Conservation (phyloP, 495 filamentous ascomycete species). For the Penicillium bovifimosum region DNA sequence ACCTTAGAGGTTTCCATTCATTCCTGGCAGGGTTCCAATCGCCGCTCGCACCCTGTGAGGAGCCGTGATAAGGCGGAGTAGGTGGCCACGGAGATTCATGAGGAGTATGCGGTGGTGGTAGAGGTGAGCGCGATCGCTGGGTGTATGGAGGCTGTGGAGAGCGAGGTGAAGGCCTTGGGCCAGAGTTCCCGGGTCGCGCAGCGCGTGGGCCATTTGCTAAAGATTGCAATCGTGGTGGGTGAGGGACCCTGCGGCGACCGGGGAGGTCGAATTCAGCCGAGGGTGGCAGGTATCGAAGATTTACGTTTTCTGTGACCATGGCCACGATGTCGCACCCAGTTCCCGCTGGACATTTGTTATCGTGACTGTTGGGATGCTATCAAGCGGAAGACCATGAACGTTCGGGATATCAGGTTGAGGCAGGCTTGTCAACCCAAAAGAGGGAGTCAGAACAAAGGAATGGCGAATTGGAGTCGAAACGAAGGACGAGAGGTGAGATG, state of each 20-base stretch:
- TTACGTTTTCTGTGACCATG: constrained; percentile 48
- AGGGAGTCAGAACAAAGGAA: constrained; percentile 4
- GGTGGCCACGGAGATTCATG: constrained; percentile 30
- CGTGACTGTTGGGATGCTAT: constrained; percentile 5
- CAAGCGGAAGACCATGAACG: background rate
- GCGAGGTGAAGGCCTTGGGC: constrained; percentile 20
- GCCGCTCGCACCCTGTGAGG: constrained; percentile 16
- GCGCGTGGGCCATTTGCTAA: constrained; percentile 30
- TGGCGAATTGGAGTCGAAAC: constrained; percentile 5
- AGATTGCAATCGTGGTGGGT: constrained; percentile 32
- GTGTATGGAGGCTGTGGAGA: constrained; percentile 18
- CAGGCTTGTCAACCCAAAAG: constrained; percentile 7
- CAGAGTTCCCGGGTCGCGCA: constrained; percentile 21
- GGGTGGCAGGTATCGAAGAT: constrained; percentile 33
- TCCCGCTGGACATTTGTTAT: constrained; percentile 45
- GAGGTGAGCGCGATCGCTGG: constrained; percentile 28
- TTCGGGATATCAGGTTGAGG: background rate
- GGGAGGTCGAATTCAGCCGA: constrained; percentile 30
- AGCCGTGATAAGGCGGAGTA: constrained; percentile 23
- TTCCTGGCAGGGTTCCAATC: constrained; percentile 15
- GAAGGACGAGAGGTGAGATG: constrained; percentile 3
- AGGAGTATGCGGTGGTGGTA: constrained; percentile 15
- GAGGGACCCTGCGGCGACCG: constrained; percentile 30
- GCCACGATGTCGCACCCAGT: constrained; percentile 40
- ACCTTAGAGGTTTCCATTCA: constrained; percentile 8